Conservation (phyloP, 495 filamentous ascomycete genomes). For the Aeminium ludgeri region DNA sequence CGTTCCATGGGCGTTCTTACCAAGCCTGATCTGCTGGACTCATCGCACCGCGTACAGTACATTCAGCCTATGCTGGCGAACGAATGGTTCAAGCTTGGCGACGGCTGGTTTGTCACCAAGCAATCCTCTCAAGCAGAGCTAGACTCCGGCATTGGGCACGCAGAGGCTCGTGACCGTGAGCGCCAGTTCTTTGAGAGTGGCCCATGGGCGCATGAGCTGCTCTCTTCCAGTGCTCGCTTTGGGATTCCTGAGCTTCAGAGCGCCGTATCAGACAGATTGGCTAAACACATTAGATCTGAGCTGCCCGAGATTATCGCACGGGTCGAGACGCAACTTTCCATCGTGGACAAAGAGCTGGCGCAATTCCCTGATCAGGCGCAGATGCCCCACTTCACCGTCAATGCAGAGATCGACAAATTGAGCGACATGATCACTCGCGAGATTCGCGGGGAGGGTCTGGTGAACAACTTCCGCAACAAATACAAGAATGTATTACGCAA, state of each 20-base stretch:
- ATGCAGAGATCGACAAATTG: slow-evolving; percentile 14
- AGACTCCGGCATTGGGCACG: slow-evolving; percentile 20
- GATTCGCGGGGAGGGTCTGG: slow-evolving; percentile 14
- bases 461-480: slow-evolving; percentile 19
- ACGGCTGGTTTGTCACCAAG: slow-evolving; percentile 36
- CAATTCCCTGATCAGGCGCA: slow-evolving; percentile 20
- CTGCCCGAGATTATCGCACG: slow-evolving; percentile 23
- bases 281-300: slow-evolving; percentile 8
- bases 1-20: slow-evolving; percentile 65
- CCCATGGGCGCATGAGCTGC: slow-evolving; percentile 26
- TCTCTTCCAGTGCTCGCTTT: slow-evolving; percentile 21
- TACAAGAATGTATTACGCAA: slow-evolving; percentile 9
- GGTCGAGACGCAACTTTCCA: slow-evolving; percentile 17
- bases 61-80: slow-evolving; percentile 45
- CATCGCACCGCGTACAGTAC: slow-evolving; percentile 29
- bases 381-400: slow-evolving; percentile 19
- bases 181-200: slow-evolving; percentile 24
- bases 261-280: slow-evolving; percentile 25
- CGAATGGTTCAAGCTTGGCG: slow-evolving; percentile 28
- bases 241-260: slow-evolving; percentile 25
- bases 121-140: slow-evolving; percentile 28
- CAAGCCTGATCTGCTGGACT: slow-evolving; percentile 53
- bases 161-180: slow-evolving; percentile 26
- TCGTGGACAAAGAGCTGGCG: slow-evolving; percentile 18
- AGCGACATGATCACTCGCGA: slow-evolving; percentile 3